Percentiles rank a stretch among this genome's conserved stretches.
phyloP scores from a whole-genome alignment of 495 filamentous ascomycete genomes.

The Penicillium turbatum region DNA sequence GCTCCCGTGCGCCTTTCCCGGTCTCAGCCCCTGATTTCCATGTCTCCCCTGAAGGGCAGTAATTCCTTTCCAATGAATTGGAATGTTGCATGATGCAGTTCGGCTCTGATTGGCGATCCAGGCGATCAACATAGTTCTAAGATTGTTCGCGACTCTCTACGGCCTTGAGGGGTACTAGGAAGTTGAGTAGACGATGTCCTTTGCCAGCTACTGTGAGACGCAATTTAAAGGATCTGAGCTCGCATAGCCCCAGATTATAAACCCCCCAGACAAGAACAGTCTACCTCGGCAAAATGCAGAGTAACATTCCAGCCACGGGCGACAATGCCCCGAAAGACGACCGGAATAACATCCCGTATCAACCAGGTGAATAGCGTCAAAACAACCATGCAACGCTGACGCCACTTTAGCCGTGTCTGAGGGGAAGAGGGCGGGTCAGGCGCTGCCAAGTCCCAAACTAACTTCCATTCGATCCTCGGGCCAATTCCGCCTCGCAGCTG shows the following conservation, averaged over 20 bases:
- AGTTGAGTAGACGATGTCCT: no score
- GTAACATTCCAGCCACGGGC: conserved; percentile 2
- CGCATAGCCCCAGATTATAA: no score
- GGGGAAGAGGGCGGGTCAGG: background rate
- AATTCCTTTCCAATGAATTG: background rate
- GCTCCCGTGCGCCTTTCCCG: background rate
- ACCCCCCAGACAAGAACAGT: no score
- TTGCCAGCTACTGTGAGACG: no score
- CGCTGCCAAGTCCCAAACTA: background rate
- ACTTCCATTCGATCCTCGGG: background rate
- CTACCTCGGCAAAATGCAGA: no score
- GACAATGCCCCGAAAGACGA: background rate
- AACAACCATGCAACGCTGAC: conserved; percentile 4
- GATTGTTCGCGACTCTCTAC: no score
- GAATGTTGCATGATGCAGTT: background rate
- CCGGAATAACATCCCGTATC: conserved; percentile 3
- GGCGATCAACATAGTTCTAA: no score
- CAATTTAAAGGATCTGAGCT: no score
- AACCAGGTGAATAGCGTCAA: background rate
- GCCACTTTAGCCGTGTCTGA: background rate
- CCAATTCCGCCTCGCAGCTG: background rate
- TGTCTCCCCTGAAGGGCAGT: background rate
- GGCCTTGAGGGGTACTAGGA: no score
- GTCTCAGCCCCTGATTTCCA: background rate
- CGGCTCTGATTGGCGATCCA: background rate